A percentile compares a stretch with the other conserved stretches of the same genome.
Conservation (phyloP, 257 asterid species). For the Thymus mandschuricus region DNA sequence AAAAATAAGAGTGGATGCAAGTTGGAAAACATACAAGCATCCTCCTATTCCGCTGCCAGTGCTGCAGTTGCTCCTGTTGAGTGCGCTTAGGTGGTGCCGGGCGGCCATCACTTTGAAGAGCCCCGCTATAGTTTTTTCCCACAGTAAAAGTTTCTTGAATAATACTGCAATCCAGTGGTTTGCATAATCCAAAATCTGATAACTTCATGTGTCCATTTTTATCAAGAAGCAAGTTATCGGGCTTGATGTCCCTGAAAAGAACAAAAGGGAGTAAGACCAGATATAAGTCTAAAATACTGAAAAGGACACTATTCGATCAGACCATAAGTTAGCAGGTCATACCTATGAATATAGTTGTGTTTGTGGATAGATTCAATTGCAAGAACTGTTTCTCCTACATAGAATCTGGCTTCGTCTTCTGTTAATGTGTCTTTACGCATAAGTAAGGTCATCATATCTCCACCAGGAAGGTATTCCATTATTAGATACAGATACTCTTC, state of each 20-base stretch:
- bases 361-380: slow-evolving; percentile 96
- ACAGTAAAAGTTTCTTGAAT: slow-evolving; percentile 88
- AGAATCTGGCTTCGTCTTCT: slow-evolving; percentile 89
- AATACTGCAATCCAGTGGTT: slow-evolving; percentile 91
- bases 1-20: slow-evolving; percentile 2
- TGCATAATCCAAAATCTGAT: slow-evolving; percentile 95
- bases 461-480: slow-evolving; percentile 99
- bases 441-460: slow-evolving; percentile 98
- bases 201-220: slow-evolving; percentile 91
- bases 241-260: slow-evolving; percentile 90
- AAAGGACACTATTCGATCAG: slow-evolving; percentile 25
- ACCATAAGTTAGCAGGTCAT: slow-evolving; percentile 30
- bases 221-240: slow-evolving; percentile 96
- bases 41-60: slow-evolving; percentile 96
- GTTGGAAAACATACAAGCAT: slow-evolving; percentile 74
- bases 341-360: slow-evolving; percentile 97
- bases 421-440: slow-evolving; percentile 95
- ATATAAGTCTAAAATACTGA: slow-evolving; percentile 17
- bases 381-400: slow-evolving; percentile 93
- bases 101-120: slow-evolving; percentile 91
- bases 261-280: slow-evolving; percentile 25
- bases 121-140: slow-evolving; percentile 71
- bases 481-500: slow-evolving; percentile 91
- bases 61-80: slow-evolving; percentile 93
- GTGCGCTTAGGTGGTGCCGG: slow-evolving; percentile 87